Evolutionary conservation across 352 stramenopile genomes (phyloP).

Genomic region (Blastocystis sp.): DNA sequence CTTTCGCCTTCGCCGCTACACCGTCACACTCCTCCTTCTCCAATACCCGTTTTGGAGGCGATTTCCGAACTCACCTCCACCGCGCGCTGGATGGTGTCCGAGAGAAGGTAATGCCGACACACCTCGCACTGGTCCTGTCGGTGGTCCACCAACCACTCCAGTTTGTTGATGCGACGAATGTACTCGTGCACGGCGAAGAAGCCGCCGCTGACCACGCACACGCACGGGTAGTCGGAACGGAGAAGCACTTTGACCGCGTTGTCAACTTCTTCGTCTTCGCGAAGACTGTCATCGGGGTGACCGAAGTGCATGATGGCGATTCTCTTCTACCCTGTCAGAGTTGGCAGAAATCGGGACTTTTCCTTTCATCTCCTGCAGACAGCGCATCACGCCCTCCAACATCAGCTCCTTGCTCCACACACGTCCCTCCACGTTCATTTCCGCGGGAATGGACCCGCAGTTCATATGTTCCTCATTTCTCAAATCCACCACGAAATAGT

Average conservation of each 20-base stretch:
- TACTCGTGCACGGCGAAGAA: conserved; percentile 52
- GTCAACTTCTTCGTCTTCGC: conserved; percentile 16
- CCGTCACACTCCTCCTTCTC: background rate
- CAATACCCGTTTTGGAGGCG: conserved; percentile 1
- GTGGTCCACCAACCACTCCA: conserved; percentile 49
- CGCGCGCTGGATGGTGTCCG: conserved; percentile 10
- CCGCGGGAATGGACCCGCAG: background rate
- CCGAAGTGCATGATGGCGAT: background rate
- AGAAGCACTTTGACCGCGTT: background rate
- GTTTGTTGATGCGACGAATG: background rate
- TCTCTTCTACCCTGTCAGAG: background rate
- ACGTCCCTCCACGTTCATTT: conserved; percentile 12
- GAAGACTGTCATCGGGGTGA: conserved; percentile 6
- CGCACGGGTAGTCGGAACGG: background rate
- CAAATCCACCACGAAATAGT: conserved; percentile 34
- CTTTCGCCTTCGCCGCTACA: conserved; percentile 13
- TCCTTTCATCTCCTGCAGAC: conserved; percentile 6
- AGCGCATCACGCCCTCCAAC: conserved; percentile 39
- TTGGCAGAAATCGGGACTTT: background rate
- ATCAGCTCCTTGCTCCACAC: conserved; percentile 12
- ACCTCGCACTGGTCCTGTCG: conserved; percentile 12
- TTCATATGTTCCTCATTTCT: background rate
- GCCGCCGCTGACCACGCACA: conserved; percentile 14
- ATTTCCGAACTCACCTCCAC: conserved; percentile 12
- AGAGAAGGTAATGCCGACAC: conserved; percentile 25